A percentile compares a stretch with the other conserved stretches of the same genome.
Conservation (phyloP, 2,329 filamentous ascomycete species). For the Exophiala sp. region DNA sequence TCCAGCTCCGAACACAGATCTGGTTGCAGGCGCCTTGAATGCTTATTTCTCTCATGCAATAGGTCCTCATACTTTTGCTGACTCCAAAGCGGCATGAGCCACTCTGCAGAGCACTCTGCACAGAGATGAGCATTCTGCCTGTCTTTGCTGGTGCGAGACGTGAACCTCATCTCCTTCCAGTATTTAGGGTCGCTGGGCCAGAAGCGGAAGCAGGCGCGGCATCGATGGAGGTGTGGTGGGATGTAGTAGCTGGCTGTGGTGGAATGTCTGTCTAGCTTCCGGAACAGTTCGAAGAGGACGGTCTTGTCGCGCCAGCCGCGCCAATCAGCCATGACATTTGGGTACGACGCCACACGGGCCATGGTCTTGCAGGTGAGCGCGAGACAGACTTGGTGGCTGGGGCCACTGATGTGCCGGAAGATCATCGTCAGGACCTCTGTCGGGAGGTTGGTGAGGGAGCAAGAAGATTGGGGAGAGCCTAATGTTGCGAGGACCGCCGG, state of each 20-base stretch:
- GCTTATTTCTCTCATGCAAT: no score
- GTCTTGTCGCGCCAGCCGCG: conserved; percentile 24
- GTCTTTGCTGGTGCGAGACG: no score
- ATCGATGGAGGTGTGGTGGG: conserved; percentile 9
- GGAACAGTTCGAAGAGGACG: conserved; percentile 21
- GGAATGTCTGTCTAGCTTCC: background rate
- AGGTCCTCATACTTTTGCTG: no score
- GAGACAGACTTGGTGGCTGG: conserved; percentile 21
- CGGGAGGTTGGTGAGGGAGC: background rate
- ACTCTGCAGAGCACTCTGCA: background rate
- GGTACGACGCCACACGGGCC: conserved; percentile 9
- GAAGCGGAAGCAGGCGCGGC: conserved; percentile 21
- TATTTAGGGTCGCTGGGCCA: conserved; percentile 2
- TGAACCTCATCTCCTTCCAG: conserved; percentile 6
- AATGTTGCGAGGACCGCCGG: conserved; percentile 1
- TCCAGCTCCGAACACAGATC: background rate
- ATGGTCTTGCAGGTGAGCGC: conserved; percentile 23
- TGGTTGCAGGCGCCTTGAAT: no score
- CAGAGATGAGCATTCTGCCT: background rate
- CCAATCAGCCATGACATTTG: conserved; percentile 15
- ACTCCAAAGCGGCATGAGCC: no score
- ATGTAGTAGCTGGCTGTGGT: conserved; percentile 11
- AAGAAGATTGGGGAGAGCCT: conserved; percentile 6
- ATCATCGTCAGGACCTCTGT: conserved; percentile 19
- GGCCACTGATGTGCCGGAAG: conserved; percentile 15